These are phyloP conservation scores for Kodamaea fungicola DNA, from an alignment of 1,139 yeast genomes.

Conservation along the genomic window DNA sequence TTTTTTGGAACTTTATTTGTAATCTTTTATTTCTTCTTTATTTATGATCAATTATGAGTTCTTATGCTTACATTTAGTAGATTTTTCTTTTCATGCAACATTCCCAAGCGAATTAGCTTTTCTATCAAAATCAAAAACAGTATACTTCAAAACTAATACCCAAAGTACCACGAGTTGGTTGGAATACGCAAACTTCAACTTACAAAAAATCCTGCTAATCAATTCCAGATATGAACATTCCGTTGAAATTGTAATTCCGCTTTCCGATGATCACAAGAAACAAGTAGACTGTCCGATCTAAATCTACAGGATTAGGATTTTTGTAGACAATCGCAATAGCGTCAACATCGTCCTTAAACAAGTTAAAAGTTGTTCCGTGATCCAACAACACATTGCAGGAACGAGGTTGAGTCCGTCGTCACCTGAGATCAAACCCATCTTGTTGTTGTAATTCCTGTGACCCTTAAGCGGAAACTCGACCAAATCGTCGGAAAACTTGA, in stretches of 20 bases:
- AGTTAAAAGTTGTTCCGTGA: conserved; percentile 64
- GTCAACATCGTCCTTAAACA: conserved; percentile 32
- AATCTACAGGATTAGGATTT: neutral
- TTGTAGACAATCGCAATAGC: conserved; percentile 26
- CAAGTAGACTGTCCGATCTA: conserved; percentile 2
- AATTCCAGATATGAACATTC: neutral
- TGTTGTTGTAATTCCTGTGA: conserved; percentile 5
- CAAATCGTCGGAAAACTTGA: conserved; percentile 15
- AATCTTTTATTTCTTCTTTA: too few relatives aligned
- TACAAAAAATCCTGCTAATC: too few relatives aligned
- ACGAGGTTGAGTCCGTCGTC: neutral
- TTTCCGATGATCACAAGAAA: conserved; percentile 3
- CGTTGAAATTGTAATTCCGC: conserved; percentile 1
- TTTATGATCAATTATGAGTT: too few relatives aligned
- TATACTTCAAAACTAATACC: too few relatives aligned
- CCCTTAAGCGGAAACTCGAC: conserved; percentile 7
- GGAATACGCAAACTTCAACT: too few relatives aligned
- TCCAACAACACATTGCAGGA: conserved; percentile 50
- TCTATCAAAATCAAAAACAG: too few relatives aligned
- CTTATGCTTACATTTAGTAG: too few relatives aligned
- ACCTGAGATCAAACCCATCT: conserved; percentile 2
- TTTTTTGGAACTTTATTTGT: conserved; percentile 1
- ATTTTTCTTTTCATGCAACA: too few relatives aligned
- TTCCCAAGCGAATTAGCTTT: too few relatives aligned
- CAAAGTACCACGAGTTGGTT: too few relatives aligned